Evolutionary conservation across 306 rosid genomes (phyloP).

Genomic region (Mimosa pudica): DNA sequence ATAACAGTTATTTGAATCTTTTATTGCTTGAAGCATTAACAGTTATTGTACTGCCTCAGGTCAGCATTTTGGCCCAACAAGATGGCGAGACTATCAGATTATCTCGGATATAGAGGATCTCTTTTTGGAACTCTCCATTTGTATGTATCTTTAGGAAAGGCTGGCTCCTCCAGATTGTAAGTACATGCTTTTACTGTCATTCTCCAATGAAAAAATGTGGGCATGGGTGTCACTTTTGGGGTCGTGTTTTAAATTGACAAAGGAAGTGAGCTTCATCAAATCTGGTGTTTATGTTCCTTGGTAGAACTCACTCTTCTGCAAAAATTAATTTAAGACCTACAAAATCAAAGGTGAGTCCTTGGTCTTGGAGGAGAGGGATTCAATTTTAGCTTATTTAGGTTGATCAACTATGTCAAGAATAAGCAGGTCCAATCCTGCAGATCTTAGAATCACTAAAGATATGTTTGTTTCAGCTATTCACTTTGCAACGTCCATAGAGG

Average conservation of each 20-base stretch:
- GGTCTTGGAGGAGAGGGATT: background rate
- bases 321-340: background rate
- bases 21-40: slow-evolving; percentile 13
- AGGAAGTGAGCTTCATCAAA: background rate
- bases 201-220: slow-evolving; percentile 7
- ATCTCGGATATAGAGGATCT: slow-evolving; percentile 1
- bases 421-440: slow-evolving; percentile 24
- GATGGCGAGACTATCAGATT: slow-evolving; percentile 10
- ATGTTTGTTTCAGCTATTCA: slow-evolving; percentile 85
- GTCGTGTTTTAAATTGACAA: background rate
- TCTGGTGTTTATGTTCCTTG: slow-evolving; percentile 15
- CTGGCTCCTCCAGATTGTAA: slow-evolving; percentile 6
- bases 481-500: slow-evolving; percentile 70
- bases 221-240: slow-evolving; percentile 6
- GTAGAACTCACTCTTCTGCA: background rate
- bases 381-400: slow-evolving; percentile 19
- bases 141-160: slow-evolving; percentile 1
- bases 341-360: slow-evolving; percentile 22
- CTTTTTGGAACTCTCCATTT: background rate
- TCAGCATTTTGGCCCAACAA: slow-evolving; percentile 18
- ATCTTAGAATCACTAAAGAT: slow-evolving; percentile 63
- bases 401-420: slow-evolving; percentile 40
- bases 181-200: background rate
- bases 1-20: background rate
- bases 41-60: background rate